Evolutionary conservation across 1,139 yeast species (phyloP), one percentile per base, ranked within the genome.

Genomic region (Tardiomyces digboiensis): DNA sequence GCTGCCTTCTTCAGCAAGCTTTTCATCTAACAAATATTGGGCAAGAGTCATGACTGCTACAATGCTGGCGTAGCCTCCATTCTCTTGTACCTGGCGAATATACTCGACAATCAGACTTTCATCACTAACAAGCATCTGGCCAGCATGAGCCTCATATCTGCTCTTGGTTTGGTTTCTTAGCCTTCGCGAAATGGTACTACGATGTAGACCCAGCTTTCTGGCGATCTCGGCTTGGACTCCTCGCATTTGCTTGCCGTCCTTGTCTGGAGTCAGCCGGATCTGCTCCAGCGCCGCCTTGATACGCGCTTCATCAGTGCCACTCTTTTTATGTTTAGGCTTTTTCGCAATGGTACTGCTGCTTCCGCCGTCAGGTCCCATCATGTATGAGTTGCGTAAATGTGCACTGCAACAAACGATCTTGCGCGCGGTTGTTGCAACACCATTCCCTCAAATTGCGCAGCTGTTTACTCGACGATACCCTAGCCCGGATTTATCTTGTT

Each of bases 161-260:
- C 33, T 26, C 33, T 26, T 26, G 12, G 33, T 26, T 16, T 26
- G 33, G 33, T 26, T 26, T n/a, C 33, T n/a, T 3, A 26, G 33
- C 33, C 33, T n/a, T n/a, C 33, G 33, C 33, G 33, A 26, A 16
- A 26, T 26, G 8, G 33, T 26, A 8, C 33, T 26, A 16, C 33
- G 33, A 8, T 26, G 33, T n/a, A 26, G 33, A 5, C 33, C 33
- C 8, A 26, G 33, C 33, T 26, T 26, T 4, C 33, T 4, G 33
- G 33, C 33, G 33, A 26, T 26, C 33, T 26, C 33, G 33, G 33
- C 33, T 16, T 26, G 33, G 33, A 26, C 33, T 5, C 33, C 33
- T 5, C 33, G 33, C 33, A 26, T 26, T 8, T 26, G 33, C 33
- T 26, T 26, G 5, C 33, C 33, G 33, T 26, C 33, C 33, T 26